These are phyloP conservation scores for Wickerhamomyces bovis DNA, from an alignment of 805 yeast species.

Conservation along the genomic window DNA sequence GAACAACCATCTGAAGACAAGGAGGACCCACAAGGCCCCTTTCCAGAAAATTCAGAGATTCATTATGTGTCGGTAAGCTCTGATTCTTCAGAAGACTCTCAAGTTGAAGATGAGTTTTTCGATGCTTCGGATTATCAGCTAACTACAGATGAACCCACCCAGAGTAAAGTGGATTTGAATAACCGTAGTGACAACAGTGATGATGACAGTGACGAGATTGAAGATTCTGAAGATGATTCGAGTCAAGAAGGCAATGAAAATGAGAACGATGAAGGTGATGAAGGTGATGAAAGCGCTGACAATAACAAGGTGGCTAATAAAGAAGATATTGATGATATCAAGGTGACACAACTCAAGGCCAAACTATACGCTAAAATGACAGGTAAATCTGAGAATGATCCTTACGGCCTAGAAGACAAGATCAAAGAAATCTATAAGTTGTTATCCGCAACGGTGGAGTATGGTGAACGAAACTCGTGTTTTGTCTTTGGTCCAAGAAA, in stretches of 20 bases:
- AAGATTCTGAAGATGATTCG: not conserved
- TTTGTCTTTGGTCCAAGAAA: conserved; percentile 76
- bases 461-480: conserved; percentile 76
- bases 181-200: not conserved
- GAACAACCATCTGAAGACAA: no score
- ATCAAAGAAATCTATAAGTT: conserved; percentile 48
- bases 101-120: conserved; percentile 5
- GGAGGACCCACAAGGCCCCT: no score
- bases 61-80: conserved; percentile 12
- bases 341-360: not conserved
- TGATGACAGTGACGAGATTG: not conserved
- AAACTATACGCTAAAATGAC: conserved; percentile 25
- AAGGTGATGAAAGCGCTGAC: not conserved
- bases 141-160: not conserved
- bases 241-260: not conserved
- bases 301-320: not conserved
- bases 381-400: conserved; percentile 18
- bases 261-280: not conserved
- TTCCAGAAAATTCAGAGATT: conserved; percentile 23
- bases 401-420: conserved; percentile 31
- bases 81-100: not conserved
- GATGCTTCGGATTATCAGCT: conserved; percentile 4
- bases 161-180: not conserved
- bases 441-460: conserved; percentile 57
- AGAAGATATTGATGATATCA: conserved; percentile 1